A percentile compares a stretch with the other conserved stretches of the same genome.
Evolutionary conservation across 2,329 filamentous ascomycete genomes (phyloP).

Genomic region (Xylariaceae sp.): DNA sequence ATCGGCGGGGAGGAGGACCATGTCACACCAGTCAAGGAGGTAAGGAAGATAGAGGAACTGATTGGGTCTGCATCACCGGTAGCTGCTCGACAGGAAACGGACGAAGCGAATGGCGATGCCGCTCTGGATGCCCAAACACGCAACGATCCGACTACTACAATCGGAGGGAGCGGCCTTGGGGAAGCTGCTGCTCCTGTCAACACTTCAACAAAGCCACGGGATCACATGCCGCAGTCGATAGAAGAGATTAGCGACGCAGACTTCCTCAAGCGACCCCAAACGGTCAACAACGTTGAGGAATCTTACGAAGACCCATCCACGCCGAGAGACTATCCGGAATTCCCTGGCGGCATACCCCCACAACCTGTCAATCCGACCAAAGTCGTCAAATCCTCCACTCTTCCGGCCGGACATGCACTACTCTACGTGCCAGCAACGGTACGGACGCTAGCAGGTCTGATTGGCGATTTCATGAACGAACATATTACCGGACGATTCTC

Average conservation of each 20-base stretch:
- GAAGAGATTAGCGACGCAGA: slow-evolving; percentile 31
- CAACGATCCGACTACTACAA: slow-evolving; percentile 3
- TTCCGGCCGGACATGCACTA: slow-evolving; percentile 74
- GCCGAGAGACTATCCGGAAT: slow-evolving; percentile 35
- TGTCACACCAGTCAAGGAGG: slow-evolving; percentile 64
- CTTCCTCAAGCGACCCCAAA: slow-evolving; percentile 24
- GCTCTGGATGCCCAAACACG: slow-evolving; percentile 1
- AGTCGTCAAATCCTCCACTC: slow-evolving; percentile 59
- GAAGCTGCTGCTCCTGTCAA: slow-evolving; percentile 44
- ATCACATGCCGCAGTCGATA: slow-evolving; percentile 29
- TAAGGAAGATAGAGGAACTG: slow-evolving; percentile 54
- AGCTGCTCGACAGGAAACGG: background rate
- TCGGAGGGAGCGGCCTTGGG: slow-evolving; percentile 28
- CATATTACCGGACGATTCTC: slow-evolving; percentile 72
- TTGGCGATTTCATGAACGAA: slow-evolving; percentile 71
- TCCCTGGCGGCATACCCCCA: slow-evolving; percentile 34
- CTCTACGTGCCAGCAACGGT: slow-evolving; percentile 72
- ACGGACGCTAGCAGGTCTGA: slow-evolving; percentile 69
- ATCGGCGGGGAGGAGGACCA: slow-evolving; percentile 71
- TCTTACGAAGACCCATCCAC: slow-evolving; percentile 34
- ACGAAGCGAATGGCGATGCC: background rate
- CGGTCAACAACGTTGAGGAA: slow-evolving; percentile 12
- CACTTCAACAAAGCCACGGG: slow-evolving; percentile 22
- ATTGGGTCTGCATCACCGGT: slow-evolving; percentile 16
- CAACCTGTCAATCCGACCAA: slow-evolving; percentile 41